Percentiles rank a stretch among this genome's conserved stretches.
These are phyloP conservation scores for Gloeopeniophorella convolvens DNA, from an alignment of 768 basidiomycete genomes.

Conservation along the genomic window DNA sequence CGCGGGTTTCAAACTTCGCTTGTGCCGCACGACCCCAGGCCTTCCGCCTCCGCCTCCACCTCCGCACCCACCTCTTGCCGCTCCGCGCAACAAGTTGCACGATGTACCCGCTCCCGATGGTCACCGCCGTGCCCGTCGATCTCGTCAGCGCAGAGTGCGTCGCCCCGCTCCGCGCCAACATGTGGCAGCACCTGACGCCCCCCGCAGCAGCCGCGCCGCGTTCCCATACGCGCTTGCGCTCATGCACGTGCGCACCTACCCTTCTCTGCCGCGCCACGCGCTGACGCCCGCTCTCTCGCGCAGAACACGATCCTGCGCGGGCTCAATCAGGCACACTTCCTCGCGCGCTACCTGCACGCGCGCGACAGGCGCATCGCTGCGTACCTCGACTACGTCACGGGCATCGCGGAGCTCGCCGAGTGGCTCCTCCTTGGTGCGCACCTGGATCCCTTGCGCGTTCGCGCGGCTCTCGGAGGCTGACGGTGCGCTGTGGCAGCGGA, in stretches of 20 bases:
- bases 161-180: background rate
- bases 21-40: too few species aligned
- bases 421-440: background rate
- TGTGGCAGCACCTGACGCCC: background rate
- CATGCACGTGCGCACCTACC: background rate
- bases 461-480: too few species aligned
- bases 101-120: background rate
- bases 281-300: background rate
- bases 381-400: background rate
- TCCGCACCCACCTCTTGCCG: too few species aligned
- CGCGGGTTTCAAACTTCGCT: too few species aligned
- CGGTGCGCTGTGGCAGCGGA: too few species aligned
- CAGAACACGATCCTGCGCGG: background rate
- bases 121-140: background rate
- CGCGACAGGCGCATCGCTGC: background rate
- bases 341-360: too few species aligned
- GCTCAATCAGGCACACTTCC: background rate
- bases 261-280: background rate
- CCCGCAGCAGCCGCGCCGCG: background rate
- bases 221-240: background rate
- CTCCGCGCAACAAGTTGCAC: too few species aligned
- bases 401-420: background rate
- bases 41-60: too few species aligned
- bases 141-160: background rate
- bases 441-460: too few species aligned